Evolutionary conservation across 257 asterid species (phyloP).

Genomic region (Scutellaria minor): DNA sequence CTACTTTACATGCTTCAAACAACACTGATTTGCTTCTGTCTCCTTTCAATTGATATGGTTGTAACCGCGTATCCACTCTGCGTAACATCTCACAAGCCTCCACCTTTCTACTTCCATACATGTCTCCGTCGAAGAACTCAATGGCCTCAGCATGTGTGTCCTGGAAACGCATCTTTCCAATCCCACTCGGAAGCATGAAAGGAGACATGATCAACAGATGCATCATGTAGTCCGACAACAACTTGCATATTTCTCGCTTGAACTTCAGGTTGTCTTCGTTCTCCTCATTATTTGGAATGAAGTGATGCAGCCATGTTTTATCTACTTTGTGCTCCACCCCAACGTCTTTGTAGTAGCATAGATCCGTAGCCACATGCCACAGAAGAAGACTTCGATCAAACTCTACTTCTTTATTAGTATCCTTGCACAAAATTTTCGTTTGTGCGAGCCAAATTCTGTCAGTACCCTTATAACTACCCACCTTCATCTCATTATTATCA

Average conservation of each 20-base stretch:
- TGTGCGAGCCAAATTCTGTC: conserved; percentile 20
- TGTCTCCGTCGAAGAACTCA: conserved; percentile 25
- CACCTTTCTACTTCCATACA: not conserved
- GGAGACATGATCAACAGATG: conserved; percentile 38
- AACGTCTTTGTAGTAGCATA: conserved; percentile 25
- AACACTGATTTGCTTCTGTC: conserved; percentile 43
- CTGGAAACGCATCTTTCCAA: conserved; percentile 41
- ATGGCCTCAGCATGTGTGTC: conserved; percentile 40
- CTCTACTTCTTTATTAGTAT: conserved; percentile 14
- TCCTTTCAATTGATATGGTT: conserved; percentile 38
- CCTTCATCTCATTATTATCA: not conserved
- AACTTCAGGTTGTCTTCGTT: not conserved
- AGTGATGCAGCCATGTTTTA: not conserved
- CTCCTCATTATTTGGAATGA: not conserved
- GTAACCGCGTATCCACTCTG: conserved; percentile 12
- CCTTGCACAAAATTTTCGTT: not conserved
- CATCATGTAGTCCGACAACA: conserved; percentile 44
- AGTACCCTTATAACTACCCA: conserved; percentile 19
- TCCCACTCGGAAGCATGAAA: conserved; percentile 46
- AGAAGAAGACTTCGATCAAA: conserved; percentile 42
- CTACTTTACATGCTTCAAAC: conserved; percentile 37
- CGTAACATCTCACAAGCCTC: conserved; percentile 20
- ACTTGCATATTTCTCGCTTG: conserved; percentile 30
- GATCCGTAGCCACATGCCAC: conserved; percentile 45
- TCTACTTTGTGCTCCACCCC: not conserved